phyloP scores from a whole-genome alignment of 1,284 basidiomycete species.

The Pascua sp. region DNA sequence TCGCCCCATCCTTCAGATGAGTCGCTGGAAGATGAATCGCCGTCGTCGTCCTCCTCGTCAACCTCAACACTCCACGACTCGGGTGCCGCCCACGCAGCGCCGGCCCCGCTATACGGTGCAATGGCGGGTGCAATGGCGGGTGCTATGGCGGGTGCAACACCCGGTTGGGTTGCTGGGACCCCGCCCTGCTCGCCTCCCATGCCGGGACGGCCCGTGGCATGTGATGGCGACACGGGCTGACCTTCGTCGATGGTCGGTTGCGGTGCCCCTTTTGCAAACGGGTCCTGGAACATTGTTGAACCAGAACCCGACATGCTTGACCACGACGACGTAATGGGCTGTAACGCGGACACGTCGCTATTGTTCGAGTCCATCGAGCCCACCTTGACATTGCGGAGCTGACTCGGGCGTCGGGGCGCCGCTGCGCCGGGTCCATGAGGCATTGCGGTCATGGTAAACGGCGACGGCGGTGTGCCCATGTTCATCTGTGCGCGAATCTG shows the following conservation, averaged over 20 bases:
- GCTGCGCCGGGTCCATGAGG: slow-evolving; percentile 12
- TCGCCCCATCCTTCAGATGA: not conserved
- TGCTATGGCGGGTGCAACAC: slow-evolving; percentile 5
- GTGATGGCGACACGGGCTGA: slow-evolving; percentile 4
- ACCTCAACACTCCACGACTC: slow-evolving; percentile 57
- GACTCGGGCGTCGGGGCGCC: slow-evolving; percentile 45
- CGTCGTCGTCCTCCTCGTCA: slow-evolving; percentile 42
- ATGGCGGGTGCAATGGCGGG: slow-evolving; percentile 13
- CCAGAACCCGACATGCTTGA: slow-evolving; percentile 12
- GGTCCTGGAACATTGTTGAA: slow-evolving; percentile 42
- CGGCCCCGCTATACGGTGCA: slow-evolving; percentile 6
- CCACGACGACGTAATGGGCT: slow-evolving; percentile 38
- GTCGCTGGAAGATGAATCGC: slow-evolving; percentile 16
- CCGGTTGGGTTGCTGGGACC: no score
- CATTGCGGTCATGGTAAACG: slow-evolving; percentile 30
- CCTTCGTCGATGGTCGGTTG: not conserved
- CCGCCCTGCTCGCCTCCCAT: slow-evolving; percentile 1
- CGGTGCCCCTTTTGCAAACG: slow-evolving; percentile 23
- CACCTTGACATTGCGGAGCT: slow-evolving; percentile 45
- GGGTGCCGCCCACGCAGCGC: slow-evolving; percentile 53
- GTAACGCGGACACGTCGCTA: slow-evolving; percentile 22
- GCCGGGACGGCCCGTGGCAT: not conserved
- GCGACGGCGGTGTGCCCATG: slow-evolving; percentile 32
- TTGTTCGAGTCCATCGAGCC: slow-evolving; percentile 32
- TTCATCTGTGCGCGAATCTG: not conserved